These are phyloP conservation scores for Botryosphaeria dothidea DNA, from an alignment of 2,329 filamentous ascomycete species.

Conservation along the genomic window DNA sequence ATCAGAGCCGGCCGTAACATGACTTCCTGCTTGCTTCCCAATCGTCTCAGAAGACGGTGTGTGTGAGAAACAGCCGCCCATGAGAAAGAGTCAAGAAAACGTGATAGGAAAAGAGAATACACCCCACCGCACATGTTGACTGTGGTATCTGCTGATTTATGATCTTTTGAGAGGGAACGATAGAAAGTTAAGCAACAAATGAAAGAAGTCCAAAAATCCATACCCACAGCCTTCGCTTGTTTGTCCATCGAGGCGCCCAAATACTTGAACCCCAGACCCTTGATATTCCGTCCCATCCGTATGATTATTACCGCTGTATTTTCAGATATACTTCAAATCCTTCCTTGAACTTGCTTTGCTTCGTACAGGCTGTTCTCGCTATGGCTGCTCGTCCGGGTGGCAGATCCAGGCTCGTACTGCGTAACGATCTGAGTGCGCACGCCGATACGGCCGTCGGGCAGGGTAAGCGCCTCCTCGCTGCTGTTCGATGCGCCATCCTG, in stretches of 20 bases:
- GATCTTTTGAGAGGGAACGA: background rate
- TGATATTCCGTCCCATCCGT: background rate
- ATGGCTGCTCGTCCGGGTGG: conserved; percentile 8
- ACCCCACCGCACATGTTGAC: background rate
- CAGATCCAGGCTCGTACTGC: background rate
- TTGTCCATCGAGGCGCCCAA: background rate
- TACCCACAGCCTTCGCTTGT: background rate
- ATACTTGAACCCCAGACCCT: background rate
- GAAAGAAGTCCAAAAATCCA: background rate
- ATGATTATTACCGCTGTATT: background rate
- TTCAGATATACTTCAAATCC: background rate
- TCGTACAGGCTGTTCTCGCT: conserved; percentile 16
- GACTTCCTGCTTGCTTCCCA: background rate
- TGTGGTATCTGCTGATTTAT: background rate
- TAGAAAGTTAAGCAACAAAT: background rate
- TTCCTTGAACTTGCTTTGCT: background rate
- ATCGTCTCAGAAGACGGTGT: background rate
- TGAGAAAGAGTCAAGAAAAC: background rate
- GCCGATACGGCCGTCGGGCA: conserved; percentile 18
- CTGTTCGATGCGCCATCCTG: conserved; percentile 18
- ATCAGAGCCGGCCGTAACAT: background rate
- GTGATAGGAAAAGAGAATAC: background rate
- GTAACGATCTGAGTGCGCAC: conserved; percentile 19
- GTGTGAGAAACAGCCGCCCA: background rate
- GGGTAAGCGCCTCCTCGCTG: conserved; percentile 17